Evolutionary conservation across 345 rosid species (phyloP).

Genomic region (Populus simonii): DNA sequence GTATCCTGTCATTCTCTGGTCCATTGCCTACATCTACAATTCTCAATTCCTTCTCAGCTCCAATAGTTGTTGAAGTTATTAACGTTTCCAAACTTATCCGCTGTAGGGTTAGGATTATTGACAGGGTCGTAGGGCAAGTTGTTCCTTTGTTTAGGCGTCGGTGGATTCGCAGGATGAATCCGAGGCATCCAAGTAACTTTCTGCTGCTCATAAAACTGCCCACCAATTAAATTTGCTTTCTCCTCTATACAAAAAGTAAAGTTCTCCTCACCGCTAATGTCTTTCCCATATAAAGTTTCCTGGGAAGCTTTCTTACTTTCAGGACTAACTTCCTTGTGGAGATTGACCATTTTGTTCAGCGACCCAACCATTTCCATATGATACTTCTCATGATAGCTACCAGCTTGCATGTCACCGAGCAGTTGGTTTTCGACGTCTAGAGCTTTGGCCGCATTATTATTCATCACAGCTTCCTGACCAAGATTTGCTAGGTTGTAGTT

Average conservation of each 20-base stretch:
- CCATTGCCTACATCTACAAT: not conserved
- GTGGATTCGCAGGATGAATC: not conserved
- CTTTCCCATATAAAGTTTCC: not conserved
- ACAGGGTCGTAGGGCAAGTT: not conserved
- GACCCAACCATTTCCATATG: not conserved
- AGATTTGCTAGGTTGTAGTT: not conserved
- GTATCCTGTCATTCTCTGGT: not conserved
- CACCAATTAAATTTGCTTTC: not conserved
- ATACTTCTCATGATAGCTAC: not conserved
- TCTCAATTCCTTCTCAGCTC: not conserved
- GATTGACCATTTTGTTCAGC: not conserved
- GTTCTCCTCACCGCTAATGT: not conserved
- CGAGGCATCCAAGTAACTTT: constrained; percentile 1
- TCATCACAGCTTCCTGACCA: not conserved
- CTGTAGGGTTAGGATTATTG: not conserved
- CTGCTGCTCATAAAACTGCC: not conserved
- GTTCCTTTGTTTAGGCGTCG: constrained; percentile 2
- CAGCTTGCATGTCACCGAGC: constrained; percentile 1
- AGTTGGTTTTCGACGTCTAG: not conserved
- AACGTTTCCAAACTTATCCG: not conserved
- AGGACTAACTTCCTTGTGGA: not conserved
- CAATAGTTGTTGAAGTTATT: not conserved
- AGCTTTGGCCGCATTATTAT: not conserved
- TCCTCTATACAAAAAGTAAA: not conserved
- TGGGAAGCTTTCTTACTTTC: not conserved